Evolutionary conservation across 257 asterid genomes (phyloP).

Genomic region (Solanum lignicaule): DNA sequence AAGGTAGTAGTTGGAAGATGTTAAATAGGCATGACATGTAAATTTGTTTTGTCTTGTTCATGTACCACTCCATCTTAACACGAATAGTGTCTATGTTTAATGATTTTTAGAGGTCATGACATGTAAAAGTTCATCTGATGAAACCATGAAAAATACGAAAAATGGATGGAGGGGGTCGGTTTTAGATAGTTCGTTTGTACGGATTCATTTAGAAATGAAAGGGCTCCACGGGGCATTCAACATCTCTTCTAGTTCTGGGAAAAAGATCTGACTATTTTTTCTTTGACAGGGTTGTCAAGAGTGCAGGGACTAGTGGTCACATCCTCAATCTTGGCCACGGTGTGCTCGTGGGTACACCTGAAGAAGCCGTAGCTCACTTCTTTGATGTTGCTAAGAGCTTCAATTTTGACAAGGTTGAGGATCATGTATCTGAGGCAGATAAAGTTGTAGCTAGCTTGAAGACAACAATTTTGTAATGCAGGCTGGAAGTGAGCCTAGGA

Average conservation of each 20-base stretch:
- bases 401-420: slow-evolving; percentile 26
- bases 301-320: slow-evolving; percentile 75
- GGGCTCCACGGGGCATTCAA: background rate
- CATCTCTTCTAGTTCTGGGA: background rate
- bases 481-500: background rate
- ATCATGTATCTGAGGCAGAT: slow-evolving; percentile 17
- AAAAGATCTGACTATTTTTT: background rate
- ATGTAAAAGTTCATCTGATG: background rate
- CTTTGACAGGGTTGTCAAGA: slow-evolving; percentile 58
- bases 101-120: background rate
- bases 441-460: slow-evolving; percentile 42
- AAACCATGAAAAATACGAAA: background rate
- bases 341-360: slow-evolving; percentile 93
- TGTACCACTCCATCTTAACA: background rate
- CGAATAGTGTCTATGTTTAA: background rate
- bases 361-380: slow-evolving; percentile 91
- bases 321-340: slow-evolving; percentile 95
- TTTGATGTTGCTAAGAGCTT: slow-evolving; percentile 69
- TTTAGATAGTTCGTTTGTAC: background rate
- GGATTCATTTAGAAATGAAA: background rate
- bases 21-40: background rate
- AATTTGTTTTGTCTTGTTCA: background rate
- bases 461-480: slow-evolving; percentile 4
- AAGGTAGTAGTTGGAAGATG: background rate
- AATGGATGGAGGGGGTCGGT: background rate